Base-by-base conservation (phyloP, 805 yeast species). In the Metschnikowia corniflorae region DNA sequence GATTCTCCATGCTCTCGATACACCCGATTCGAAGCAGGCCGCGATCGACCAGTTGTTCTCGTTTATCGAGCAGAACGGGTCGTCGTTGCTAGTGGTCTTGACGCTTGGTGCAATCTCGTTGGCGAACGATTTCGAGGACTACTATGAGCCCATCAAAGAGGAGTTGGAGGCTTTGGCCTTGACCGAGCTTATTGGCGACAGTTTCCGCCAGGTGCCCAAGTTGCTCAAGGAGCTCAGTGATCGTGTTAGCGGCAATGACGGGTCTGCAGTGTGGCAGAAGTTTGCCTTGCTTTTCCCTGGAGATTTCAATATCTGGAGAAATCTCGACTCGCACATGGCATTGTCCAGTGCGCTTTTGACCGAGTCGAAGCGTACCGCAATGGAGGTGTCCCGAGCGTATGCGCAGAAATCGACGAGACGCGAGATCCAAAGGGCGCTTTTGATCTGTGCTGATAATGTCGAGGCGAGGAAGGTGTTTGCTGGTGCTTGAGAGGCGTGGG, bases 1-100 rank as follows among this genome's bases (percentile, higher is more conserved):
- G 53, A 82, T 89, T 0, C 65, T 93, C 33, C 83, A 82, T 63
- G 86, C 86, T 2, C 75, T 76, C 39, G 83, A 78, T n/a, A 74
- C 78, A 0, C 78, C 74, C n/a, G 93, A 84, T 5, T 78, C 93
- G 1, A 80, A 78, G 40, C 82, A 79, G 44, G 89, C 88, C 1
- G 96, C 97, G 0, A 53, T 85, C 31, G 96, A 88, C 49, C 95
- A 87, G 57, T 60, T 91, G 29, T 82, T 84, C 48, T 70, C 73
- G 16, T 77, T 71, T 49, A 76, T 88, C 26, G 81, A 75, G 42
- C 66, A 62, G 4, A 58, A 73, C 39, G 96, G 95, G 0, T 68
- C 84, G 1, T 77, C 88, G 2, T 60, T 86, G 30, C 52, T 77
- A 16, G 77, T 85, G 2, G 80, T 86, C 0, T 59, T 89, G 40